Evolutionary conservation across 148 eudicot genomes (phyloP), one percentile per base, ranked within the genome.

Genomic region (Amaranthus cruentus): DNA sequence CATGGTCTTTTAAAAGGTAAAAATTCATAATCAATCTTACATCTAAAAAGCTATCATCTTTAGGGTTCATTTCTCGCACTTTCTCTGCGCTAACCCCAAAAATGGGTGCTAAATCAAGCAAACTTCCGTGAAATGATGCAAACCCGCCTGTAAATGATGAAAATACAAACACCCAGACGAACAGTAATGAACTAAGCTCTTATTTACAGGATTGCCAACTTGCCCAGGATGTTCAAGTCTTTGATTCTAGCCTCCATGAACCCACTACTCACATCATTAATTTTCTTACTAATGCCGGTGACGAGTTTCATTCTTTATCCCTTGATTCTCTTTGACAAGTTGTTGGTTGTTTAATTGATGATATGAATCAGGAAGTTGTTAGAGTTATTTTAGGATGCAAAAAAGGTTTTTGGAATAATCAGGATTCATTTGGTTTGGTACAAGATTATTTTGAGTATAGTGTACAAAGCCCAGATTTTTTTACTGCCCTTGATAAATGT

Each of bases 381-480:
- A 74, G 74, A 3, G 76, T 87, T 18, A 87, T 93, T 48, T 77
- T 91, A 44, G 77, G 85, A 2, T 86, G 81, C 64, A 88, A 88
- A 47, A 74, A 78, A 47, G 98, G 89, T 77, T 79, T 91, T 42
- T 91, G 98, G 98, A 82, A 82, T 4, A 82, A 86, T 70, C 73
- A 75, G 9, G 88, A 93, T 18, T 64, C 91, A 42, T 87, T 81
- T 71, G 87, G 78, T 64, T 80, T 93, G 9, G 98, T 93, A 3
- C 74, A 91, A 43, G 92, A 91, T 47, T 93, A 89, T 79, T 89
- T 93, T 66, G 85, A 88, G 47, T 89, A 73, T 71, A 89, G 92
- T 75, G 60, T 84, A 0, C 60, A 76, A 6, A 88, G 84, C 59
- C 48, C 88, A 0, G 89, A 83, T 69, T 87, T 91, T 73, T 89